Base-by-base conservation (phyloP, 2,329 filamentous ascomycete species). In the Aurifilum marmelostoma region DNA sequence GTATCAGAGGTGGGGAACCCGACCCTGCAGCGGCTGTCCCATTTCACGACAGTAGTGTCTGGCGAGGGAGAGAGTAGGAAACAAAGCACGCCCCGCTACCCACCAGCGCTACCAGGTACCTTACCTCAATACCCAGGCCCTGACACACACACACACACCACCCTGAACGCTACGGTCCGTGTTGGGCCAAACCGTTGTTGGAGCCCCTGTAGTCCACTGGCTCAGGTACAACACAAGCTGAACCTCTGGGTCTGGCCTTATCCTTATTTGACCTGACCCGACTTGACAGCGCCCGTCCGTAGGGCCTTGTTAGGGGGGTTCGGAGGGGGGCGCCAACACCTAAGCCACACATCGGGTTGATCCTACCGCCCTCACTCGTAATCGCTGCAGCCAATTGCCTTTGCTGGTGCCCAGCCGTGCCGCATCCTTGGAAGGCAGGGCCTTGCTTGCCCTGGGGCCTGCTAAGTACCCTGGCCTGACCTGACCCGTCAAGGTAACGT, bases 1-100 rank as follows among this genome's bases (percentile, higher is more conserved):
- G 50, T 52, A 52, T 52, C 50, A 52, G 50, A 52, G n/a, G 50
- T 52, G 50, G 50, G n/a, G 50, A 27, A 52, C 50, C 50, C n/a
- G 50, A 52, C n/a, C 24, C 50, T 52, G 50, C n/a, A 27, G 50
- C 24, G 50, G 43, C 18, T 47, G 43, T 47, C 11, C 43, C n/a
- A 9, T 9, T 18, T 47, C 8, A n/a, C 43, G 7, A 8, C 18
- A 47, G n/a, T 52, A 27, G n/a, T 52, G n/a, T 52, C 50, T 52
- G 50, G 50, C n/a, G 50, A 52, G n/a, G 24, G 37, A 39, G 37
- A 39, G 37, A 11, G 37, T n/a, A n/a, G n/a, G n/a, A n/a, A n/a
- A 39, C 37, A 6, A 39, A 6, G 2, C 37, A 39, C 4, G 34
- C 34, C 37, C 6, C 1, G 41, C 21, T 47, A 21, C 50, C 50